Evolutionary conservation across 176 grass and related monocot genomes (phyloP), one percentile per base, ranked within the genome.

Genomic region (Oryza meridionalis): DNA sequence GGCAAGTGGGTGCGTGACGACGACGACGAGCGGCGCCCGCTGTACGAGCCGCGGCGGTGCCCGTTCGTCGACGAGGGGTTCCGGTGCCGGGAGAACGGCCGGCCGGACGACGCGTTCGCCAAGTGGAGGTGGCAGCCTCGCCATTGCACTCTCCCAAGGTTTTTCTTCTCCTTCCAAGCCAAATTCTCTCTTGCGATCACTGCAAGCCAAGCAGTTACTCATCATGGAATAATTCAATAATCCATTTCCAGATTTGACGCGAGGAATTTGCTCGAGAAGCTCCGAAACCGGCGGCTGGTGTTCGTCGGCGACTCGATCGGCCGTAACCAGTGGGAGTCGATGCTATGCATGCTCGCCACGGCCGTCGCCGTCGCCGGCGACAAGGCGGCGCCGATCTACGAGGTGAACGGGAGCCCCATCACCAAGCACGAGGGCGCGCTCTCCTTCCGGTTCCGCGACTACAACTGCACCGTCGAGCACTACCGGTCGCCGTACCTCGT

Each of bases 231-330:
- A n/a, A n/a, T n/a, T n/a, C n/a, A n/a, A 9, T n/a, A 9, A 9
- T n/a, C 8, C 32, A 10, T 7, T 59, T 73, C 3, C 75, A 88
- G 90, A 13, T 94, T 91, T 15, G 78, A 89, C 68, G 84, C 86
- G 14, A 19, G 14, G 77, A 82, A 65, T 27, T 72, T 94, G 81
- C 81, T 94, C 13, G 69, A 67, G 69, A 77, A 5, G 16, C 81
- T 94, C 37, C 77, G 92, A 4, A 85, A 89, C 67, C 78, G 73
- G 9, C 84, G 92, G 7, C 53, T 94, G 11, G 84, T 81, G 58
- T 94, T 91, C 90, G 89, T 91, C 21, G 89, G 92, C 61, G 92
- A 94, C 73, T 94, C 92, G 0, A 94, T 91, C 75, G 89, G 92
- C 1, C 72, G 92, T 63, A 94, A 94, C 89, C 92, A 94, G 79